Conservation (phyloP, 2,329 filamentous ascomycete species). For the Colletotrichum plurivorum region DNA sequence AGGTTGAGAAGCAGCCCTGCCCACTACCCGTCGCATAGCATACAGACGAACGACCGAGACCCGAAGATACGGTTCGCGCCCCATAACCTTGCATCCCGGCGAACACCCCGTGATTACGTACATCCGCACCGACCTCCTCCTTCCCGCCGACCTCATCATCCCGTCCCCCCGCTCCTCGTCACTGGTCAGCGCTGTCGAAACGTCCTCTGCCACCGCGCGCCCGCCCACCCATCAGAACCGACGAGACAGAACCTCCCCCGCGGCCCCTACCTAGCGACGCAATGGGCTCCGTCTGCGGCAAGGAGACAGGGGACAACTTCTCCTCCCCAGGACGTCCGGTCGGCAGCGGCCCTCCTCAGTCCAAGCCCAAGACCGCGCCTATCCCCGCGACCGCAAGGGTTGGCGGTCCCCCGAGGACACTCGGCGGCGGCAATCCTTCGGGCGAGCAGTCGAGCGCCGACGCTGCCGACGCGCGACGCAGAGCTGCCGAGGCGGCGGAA, state of each 20-base stretch:
- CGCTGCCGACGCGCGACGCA: slow-evolving; percentile 74
- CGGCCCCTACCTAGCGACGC: slow-evolving; percentile 27
- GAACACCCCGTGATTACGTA: slow-evolving; percentile 19
- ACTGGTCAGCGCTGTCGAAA: slow-evolving; percentile 8
- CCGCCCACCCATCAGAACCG: background rate
- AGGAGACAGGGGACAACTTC: slow-evolving; percentile 80
- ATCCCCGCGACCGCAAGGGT: slow-evolving; percentile 67
- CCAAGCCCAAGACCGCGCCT: slow-evolving; percentile 62
- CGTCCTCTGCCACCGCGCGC: slow-evolving; percentile 1
- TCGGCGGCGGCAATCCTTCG: slow-evolving; percentile 67
- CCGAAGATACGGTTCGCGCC: background rate
- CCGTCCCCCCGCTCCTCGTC: background rate
- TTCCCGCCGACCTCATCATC: background rate
- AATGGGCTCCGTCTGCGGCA: slow-evolving; percentile 93
- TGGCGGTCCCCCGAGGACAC: slow-evolving; percentile 71
- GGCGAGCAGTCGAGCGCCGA: slow-evolving; percentile 44
- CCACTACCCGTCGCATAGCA: slow-evolving; percentile 3
- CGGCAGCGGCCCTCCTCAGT: slow-evolving; percentile 68
- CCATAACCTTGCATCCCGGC: slow-evolving; percentile 15
- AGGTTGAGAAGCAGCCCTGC: background rate
- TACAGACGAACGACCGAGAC: background rate
- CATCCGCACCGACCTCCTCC: slow-evolving; percentile 15
- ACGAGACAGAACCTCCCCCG: background rate
- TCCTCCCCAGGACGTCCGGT: slow-evolving; percentile 80
- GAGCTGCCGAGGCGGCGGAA: slow-evolving; percentile 87